Base-by-base conservation (phyloP, 2,329 filamentous ascomycete genomes). In the Aspergillus fijiensis region DNA sequence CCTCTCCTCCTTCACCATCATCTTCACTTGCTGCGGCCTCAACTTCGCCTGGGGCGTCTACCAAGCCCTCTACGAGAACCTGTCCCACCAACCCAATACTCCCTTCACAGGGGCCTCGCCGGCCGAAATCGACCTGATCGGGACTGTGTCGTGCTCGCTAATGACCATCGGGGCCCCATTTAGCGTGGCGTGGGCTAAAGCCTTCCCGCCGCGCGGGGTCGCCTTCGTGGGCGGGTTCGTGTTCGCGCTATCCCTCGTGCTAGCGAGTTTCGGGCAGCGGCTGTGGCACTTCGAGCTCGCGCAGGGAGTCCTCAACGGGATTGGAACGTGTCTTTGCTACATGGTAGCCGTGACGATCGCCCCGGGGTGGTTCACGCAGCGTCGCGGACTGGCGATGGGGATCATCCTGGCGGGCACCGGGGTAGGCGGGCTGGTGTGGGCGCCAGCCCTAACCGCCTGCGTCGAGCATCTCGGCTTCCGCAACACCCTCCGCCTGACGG, bases 21-120 rank as follows among this genome's bases (percentile, higher is more conserved):
- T 72, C 11, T 74, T 76, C 50, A 76, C 71, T 35, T 68, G 67
- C 51, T 76, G 74, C 51, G 75, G 74, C 23, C 69, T 77, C 21
- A 74, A 72, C 50, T 79, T 79, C 56, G 69, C 73, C 10, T 78
- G 77, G 47, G 76, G 76, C 33, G 72, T 79, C 42, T 78, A 76
- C 50, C 75, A 78, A 66, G 75, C 71, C 5, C 67, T 77, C 0
- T 78, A 77, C 42, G 74, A 77, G 51, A 66, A 68, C 4, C 67
- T 77, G 63, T 63, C 72, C 5, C 60, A 65, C 5, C 11, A 65
- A 2, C 61, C 66, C 2, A 60, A 62, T n/a, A 70, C 67, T 0
- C 76, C 76, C 0, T 79, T 79, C 57, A 69, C 69, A 1, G 68
- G 69, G 14, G 72, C 74, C n/a, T 70, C 68, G 2, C 66, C 77